A percentile compares a stretch with the other conserved stretches of the same genome.
phyloP scores from a whole-genome alignment of 495 filamentous ascomycete genomes.

The Penicillium macrosclerotiorum region DNA sequence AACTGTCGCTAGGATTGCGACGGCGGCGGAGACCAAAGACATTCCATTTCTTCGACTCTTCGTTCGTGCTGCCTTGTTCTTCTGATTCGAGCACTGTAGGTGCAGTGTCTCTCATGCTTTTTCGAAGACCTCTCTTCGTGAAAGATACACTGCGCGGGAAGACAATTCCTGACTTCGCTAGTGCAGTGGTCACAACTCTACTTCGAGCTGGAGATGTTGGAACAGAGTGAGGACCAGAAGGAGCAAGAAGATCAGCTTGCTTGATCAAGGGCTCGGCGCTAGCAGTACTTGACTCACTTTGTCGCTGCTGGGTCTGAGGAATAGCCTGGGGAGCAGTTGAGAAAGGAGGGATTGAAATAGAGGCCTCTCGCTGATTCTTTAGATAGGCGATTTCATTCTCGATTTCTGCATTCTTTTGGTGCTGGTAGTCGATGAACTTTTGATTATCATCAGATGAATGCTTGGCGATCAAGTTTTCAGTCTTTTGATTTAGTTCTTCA shows the following conservation, averaged over 20 bases:
- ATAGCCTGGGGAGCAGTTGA: neutral
- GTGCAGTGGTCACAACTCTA: neutral
- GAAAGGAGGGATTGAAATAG: neutral
- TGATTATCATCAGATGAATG: neutral
- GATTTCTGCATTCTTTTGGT: slow-evolving; percentile 7
- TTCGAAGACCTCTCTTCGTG: slow-evolving; percentile 7
- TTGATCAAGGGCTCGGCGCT: slow-evolving; percentile 8
- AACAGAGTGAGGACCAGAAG: neutral
- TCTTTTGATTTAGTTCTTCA: slow-evolving; percentile 11
- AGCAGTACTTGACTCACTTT: neutral
- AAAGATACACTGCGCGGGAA: slow-evolving; percentile 13
- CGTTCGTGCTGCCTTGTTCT: neutral
- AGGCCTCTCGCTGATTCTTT: neutral
- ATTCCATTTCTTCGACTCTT: slow-evolving; percentile 18
- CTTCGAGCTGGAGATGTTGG: neutral
- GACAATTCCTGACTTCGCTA: neutral
- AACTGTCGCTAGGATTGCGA: slow-evolving; percentile 11
- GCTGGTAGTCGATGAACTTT: slow-evolving; percentile 6
- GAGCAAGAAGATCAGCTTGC: neutral
- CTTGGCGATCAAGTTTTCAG: slow-evolving; percentile 1
- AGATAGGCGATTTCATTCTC: slow-evolving; percentile 6
- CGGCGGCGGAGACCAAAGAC: slow-evolving; percentile 26
- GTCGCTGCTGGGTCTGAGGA: neutral
- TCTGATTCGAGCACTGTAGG: neutral
- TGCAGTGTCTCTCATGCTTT: slow-evolving; percentile 1